A percentile compares a stretch with the other conserved stretches of the same genome.
These are phyloP conservation scores for Gaeumannomyces tritici DNA, from an alignment of 2,329 filamentous ascomycete genomes.

Conservation along the genomic window DNA sequence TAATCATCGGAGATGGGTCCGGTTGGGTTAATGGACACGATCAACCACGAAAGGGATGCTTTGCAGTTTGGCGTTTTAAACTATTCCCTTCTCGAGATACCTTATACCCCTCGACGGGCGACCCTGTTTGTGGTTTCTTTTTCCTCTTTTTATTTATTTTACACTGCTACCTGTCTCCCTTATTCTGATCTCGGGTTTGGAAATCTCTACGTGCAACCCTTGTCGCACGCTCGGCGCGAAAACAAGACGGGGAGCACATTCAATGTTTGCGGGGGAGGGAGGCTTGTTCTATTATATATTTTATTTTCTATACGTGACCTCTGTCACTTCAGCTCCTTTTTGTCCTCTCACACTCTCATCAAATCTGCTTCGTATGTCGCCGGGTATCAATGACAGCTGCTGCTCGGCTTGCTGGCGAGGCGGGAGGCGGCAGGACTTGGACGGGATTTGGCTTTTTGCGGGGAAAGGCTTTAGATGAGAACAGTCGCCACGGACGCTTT, in stretches of 20 bases:
- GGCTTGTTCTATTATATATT: neutral
- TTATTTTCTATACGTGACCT: neutral
- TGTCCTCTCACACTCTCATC: neutral
- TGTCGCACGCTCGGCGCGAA: neutral
- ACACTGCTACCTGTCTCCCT: neutral
- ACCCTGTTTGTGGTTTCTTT: neutral
- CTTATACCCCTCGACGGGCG: neutral
- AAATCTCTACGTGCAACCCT: neutral
- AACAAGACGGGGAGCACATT: neutral
- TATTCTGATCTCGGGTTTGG: neutral
- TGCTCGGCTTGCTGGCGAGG: neutral
- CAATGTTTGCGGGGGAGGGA: neutral
- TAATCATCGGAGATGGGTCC: neutral
- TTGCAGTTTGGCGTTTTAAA: constrained; percentile 1
- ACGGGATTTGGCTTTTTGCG: too few species aligned
- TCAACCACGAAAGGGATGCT: neutral
- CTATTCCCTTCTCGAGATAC: constrained; percentile 1
- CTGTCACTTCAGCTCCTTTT: neutral
- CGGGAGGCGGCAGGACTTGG: neutral
- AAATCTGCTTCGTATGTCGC: neutral
- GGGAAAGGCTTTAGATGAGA: neutral
- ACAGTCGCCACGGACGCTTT: neutral
- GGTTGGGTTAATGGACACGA: constrained; percentile 5
- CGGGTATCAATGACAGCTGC: neutral
- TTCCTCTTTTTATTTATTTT: neutral